Conservation (phyloP, 2,329 filamentous ascomycete genomes). For the Ceratocystis ficicola region DNA sequence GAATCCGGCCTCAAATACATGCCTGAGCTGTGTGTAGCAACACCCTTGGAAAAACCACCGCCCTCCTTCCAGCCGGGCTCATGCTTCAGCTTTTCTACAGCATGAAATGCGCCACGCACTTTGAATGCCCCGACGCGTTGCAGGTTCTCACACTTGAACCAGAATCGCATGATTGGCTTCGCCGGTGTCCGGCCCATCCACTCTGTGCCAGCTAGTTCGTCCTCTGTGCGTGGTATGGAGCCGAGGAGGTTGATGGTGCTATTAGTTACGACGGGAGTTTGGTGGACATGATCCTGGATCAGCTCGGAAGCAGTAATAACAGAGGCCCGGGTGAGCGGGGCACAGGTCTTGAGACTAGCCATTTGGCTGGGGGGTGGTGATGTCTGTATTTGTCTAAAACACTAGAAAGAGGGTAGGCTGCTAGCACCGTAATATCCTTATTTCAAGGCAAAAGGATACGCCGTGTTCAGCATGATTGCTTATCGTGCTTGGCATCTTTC, state of each 20-base stretch:
- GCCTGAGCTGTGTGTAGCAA: constrained; percentile 87
- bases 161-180: constrained; percentile 56
- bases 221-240: constrained; percentile 51
- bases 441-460: neutral
- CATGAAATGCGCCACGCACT: constrained; percentile 79
- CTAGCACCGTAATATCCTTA: neutral
- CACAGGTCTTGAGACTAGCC: constrained; percentile 43
- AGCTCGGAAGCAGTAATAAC: constrained; percentile 59
- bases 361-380: constrained; percentile 29
- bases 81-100: constrained; percentile 54
- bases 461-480: neutral
- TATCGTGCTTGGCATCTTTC: neutral
- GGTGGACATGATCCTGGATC: constrained; percentile 65
- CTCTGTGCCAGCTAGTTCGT: constrained; percentile 43
- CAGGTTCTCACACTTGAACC: constrained; percentile 93
- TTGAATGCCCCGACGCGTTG: constrained; percentile 92
- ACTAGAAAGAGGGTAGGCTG: neutral
- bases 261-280: constrained; percentile 72
- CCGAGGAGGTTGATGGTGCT: constrained; percentile 61
- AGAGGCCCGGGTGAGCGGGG: constrained; percentile 58
- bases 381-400: neutral
- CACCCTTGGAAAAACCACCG: constrained; percentile 51
- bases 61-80: constrained; percentile 50
- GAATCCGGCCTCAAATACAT: constrained; percentile 23
- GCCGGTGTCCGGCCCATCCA: constrained; percentile 50